Conservation (phyloP, 768 basidiomycete genomes). For the Boletales sp. region DNA sequence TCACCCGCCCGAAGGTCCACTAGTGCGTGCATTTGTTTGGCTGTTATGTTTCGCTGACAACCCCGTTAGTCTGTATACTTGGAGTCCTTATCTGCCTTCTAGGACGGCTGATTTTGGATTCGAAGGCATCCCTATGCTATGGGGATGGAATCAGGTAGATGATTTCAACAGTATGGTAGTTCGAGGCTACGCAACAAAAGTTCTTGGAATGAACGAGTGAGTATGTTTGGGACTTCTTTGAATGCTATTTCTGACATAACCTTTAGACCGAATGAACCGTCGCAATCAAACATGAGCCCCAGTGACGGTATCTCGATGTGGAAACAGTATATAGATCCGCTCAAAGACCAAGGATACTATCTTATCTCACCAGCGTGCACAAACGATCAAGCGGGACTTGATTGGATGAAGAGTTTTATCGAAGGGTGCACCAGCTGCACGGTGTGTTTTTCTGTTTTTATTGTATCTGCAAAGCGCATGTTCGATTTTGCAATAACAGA, state of each 20-base stretch:
- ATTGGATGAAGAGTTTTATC: slow-evolving; percentile 66
- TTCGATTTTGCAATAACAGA: slow-evolving; percentile 33
- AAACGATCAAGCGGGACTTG: slow-evolving; percentile 55
- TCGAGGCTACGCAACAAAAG: slow-evolving; percentile 49
- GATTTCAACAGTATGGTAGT: slow-evolving; percentile 48
- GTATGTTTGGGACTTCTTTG: slow-evolving; percentile 38
- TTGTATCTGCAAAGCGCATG: neutral
- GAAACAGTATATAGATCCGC: slow-evolving; percentile 60
- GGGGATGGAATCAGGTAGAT: slow-evolving; percentile 53
- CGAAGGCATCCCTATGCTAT: slow-evolving; percentile 65
- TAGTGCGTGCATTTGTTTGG: slow-evolving; percentile 33
- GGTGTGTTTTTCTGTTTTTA: slow-evolving; percentile 29
- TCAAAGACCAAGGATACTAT: slow-evolving; percentile 54
- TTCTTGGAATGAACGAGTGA: slow-evolving; percentile 85
- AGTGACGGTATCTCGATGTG: slow-evolving; percentile 53
- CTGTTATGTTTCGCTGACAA: neutral
- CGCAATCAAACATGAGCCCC: slow-evolving; percentile 65
- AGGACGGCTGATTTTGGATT: slow-evolving; percentile 44
- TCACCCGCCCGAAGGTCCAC: slow-evolving; percentile 40
- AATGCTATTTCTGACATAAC: neutral
- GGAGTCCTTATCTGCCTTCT: slow-evolving; percentile 54
- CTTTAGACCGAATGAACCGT: slow-evolving; percentile 61
- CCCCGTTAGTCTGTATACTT: slow-evolving; percentile 53
- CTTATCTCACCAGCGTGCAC: slow-evolving; percentile 71
- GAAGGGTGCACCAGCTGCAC: slow-evolving; percentile 47